A percentile compares a stretch with the other conserved stretches of the same genome.
Evolutionary conservation across 805 yeast species (phyloP).

Genomic region (Blastobotrys chiropterorum): DNA sequence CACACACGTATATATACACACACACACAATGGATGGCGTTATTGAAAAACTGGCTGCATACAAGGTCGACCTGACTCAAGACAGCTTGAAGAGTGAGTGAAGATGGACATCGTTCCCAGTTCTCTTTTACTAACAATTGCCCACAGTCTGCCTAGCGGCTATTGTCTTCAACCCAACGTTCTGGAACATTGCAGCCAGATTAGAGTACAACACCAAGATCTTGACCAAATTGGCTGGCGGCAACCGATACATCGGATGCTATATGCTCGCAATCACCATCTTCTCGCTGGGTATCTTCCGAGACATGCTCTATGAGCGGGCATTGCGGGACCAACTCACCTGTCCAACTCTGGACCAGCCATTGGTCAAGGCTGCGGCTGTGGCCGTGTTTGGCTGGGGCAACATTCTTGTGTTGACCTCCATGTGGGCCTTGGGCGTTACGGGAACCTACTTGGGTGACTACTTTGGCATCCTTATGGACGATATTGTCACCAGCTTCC

Average conservation of each 20-base stretch:
- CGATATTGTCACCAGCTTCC: conserved; percentile 84
- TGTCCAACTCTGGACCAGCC: conserved; percentile 43
- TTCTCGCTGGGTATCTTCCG: conserved; percentile 80
- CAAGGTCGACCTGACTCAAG: conserved; percentile 11
- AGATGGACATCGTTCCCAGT: no score
- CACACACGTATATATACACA: not conserved
- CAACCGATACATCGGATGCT: conserved; percentile 69
- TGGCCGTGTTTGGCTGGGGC: conserved; percentile 55
- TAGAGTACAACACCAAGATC: conserved; percentile 71
- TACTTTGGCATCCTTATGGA: conserved; percentile 95
- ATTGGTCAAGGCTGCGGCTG: conserved; percentile 46
- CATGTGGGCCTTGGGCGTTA: conserved; percentile 89
- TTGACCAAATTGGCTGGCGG: conserved; percentile 71
- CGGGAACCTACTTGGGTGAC: conserved; percentile 96
- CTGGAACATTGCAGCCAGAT: conserved; percentile 90
- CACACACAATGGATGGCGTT: not conserved
- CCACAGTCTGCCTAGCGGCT: conserved; percentile 31
- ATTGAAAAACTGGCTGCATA: not conserved
- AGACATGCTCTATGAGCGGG: conserved; percentile 64
- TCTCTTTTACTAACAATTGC: not conserved
- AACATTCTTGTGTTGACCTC: conserved; percentile 75
- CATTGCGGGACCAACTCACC: conserved; percentile 66
- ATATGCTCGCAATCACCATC: conserved; percentile 72
- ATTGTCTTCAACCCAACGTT: conserved; percentile 90
- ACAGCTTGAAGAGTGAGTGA: conserved; percentile 10